Conservation (phyloP, 805 yeast species). For the Candida pseudoglaebosa region DNA sequence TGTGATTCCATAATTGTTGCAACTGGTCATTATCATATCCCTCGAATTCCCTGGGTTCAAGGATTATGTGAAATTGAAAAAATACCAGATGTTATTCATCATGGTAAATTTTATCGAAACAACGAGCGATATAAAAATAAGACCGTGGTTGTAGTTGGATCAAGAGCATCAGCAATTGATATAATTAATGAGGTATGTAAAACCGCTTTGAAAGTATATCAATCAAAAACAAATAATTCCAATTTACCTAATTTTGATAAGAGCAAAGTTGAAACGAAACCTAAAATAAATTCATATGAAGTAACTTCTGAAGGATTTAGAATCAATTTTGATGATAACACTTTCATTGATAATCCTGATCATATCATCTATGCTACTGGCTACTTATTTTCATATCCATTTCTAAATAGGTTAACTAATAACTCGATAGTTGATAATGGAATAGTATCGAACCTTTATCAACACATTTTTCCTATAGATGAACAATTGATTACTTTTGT, state of each 20-base stretch:
- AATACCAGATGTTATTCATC: constrained; percentile 32
- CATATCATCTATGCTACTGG: constrained; percentile 70
- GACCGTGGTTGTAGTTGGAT: constrained; percentile 24
- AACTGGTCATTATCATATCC: constrained; percentile 47
- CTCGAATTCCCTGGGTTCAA: constrained; percentile 40
- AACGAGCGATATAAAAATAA: constrained; percentile 28
- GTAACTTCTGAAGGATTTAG: constrained; percentile 24
- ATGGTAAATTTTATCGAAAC: constrained; percentile 41
- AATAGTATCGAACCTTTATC: constrained; percentile 44
- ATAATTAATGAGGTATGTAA: constrained; percentile 23
- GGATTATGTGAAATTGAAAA: constrained; percentile 35
- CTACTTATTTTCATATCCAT: constrained; percentile 64
- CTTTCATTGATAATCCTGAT: constrained; percentile 46
- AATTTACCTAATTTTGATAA: constrained; percentile 5
- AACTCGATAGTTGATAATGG: constrained; percentile 27
- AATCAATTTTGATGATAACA: constrained; percentile 49
- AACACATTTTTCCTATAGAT: constrained; percentile 51
- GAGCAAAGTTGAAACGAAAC: constrained; percentile 19
- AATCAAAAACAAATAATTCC: constrained; percentile 21
- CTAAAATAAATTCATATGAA: constrained; percentile 19
- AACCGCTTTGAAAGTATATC: constrained; percentile 21
- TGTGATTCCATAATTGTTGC: constrained; percentile 44
- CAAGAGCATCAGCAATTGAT: constrained; percentile 25
- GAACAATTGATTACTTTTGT: constrained; percentile 66
- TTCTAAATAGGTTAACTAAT: constrained; percentile 35